Percentiles rank a stretch among this genome's conserved stretches.
phyloP scores from a whole-genome alignment of 2,329 filamentous ascomycete genomes.

The Nothophoma quercina region DNA sequence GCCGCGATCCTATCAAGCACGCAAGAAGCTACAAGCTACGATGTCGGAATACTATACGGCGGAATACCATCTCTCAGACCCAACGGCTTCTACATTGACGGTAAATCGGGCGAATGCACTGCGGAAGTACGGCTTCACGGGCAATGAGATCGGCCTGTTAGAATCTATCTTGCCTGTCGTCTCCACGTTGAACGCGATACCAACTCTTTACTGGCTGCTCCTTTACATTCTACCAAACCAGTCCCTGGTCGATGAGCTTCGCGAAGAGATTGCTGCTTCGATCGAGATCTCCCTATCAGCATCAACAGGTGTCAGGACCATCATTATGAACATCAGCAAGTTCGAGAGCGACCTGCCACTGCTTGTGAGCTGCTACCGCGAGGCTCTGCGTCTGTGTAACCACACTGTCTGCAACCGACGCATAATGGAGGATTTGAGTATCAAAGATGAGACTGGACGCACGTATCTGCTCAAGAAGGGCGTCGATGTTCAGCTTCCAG shows the following conservation, averaged over 20 bases:
- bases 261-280: background rate
- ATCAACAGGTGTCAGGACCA: background rate
- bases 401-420: background rate
- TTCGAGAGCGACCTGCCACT: background rate
- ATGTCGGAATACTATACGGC: background rate
- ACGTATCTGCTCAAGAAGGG: conserved; percentile 1
- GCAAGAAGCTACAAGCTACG: background rate
- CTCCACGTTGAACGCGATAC: conserved; percentile 1
- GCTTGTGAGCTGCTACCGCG: background rate
- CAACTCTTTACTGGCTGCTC: background rate
- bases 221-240: background rate
- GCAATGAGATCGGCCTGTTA: background rate
- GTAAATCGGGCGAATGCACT: background rate
- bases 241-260: background rate
- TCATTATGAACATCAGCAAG: background rate
- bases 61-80: background rate
- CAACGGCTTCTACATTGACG: background rate
- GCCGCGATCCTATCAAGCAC: background rate
- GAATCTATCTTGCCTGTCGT: conserved; percentile 3
- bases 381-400: background rate
- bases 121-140: background rate
- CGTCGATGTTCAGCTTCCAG: background rate
- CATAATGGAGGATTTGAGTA: background rate
- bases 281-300: background rate
- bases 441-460: background rate